Percentiles rank a stretch among this genome's conserved stretches.
Evolutionary conservation across 805 yeast genomes (phyloP).

Genomic region (Clavispora santaluciae): DNA sequence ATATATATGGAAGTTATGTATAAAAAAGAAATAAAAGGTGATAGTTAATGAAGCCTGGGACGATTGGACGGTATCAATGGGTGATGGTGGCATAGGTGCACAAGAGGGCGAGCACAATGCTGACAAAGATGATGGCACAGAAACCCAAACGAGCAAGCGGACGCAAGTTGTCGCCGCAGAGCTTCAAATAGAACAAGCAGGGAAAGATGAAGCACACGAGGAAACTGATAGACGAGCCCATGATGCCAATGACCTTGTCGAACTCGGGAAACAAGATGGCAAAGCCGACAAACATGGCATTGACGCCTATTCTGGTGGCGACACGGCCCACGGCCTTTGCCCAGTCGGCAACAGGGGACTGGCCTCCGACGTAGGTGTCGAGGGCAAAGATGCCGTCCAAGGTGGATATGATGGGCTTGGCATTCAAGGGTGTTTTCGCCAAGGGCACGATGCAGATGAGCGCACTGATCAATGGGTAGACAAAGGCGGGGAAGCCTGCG

Average conservation of each 20-base stretch:
- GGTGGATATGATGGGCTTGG: constrained; percentile 75
- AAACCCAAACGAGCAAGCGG: constrained; percentile 13
- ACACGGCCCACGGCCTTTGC: constrained; percentile 13
- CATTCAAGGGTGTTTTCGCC: constrained; percentile 78
- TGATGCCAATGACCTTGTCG: constrained; percentile 73
- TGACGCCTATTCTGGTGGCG: constrained; percentile 39
- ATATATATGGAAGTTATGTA: no score
- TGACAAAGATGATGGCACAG: constrained; percentile 5
- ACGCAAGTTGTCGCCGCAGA: constrained; percentile 15
- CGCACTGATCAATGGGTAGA: constrained; percentile 49
- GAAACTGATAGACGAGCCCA: constrained; percentile 80
- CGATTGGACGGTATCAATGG: constrained; percentile 1
- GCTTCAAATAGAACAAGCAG: constrained; percentile 52
- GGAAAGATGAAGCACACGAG: constrained; percentile 78
- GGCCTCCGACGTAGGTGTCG: constrained; percentile 14
- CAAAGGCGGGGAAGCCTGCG: constrained; percentile 46
- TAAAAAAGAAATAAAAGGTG: no score
- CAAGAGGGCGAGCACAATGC: constrained; percentile 14
- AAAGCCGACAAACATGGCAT: constrained; percentile 50
- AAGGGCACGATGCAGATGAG: constrained; percentile 79
- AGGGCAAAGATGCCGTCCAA: constrained; percentile 50
- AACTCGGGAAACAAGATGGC: constrained; percentile 72
- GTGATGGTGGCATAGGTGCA: constrained; percentile 18
- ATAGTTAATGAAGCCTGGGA: no score
- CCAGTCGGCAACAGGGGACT: constrained; percentile 2